Base-by-base conservation (phyloP, 495 filamentous ascomycete genomes). In the Glonium stellatum region DNA sequence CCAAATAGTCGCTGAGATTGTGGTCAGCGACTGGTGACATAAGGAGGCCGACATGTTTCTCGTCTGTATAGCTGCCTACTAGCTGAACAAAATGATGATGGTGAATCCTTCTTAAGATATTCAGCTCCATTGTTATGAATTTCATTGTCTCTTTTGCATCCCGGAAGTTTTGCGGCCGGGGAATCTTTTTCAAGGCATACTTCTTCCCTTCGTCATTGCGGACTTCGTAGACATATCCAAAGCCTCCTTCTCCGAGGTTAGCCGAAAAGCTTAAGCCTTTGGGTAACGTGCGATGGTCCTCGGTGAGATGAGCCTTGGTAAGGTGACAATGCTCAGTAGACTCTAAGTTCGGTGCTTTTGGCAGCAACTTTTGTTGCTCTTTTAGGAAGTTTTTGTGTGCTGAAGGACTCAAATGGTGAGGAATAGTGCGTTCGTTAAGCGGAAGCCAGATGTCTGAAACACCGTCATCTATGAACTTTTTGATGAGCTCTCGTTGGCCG, bases 41-140 rank as follows among this genome's bases (percentile, higher is more conserved):
- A 13, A 52, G 19, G 1, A 52, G 13, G 19, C 49, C 49, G 15
- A 52, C 15, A n/a, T 52, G 23, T 13, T 52, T 52, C 13, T n/a
- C 13, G 49, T 52, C 49, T 23, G 49, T 52, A 52, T 52, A 52
- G 22, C 49, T 52, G 13, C 15, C 49, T n/a, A 52, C 49, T 34
- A 46, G 19, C 19, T 46, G 15, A 15, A 46, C 41, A 46, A 15
- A 46, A 10, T 46, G 41, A 21, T 46, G 41, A 46, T 46, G 41
- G 19, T 46, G 13, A 3, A 46, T 46, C 15, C 41, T 15, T 21
- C 19, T 46, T 10, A 15, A 46, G 19, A 46, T 10, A n/a, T 46
- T 15, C 4, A 46, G 9, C 41, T 46, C 41, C 15, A n/a, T 46
- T 21, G 19, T 46, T n/a, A 46, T n/a, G 9, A 15, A n/a, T 46